phyloP scores from a whole-genome alignment of 2,329 filamentous ascomycete species.

The Dothideomycetes sp. region DNA sequence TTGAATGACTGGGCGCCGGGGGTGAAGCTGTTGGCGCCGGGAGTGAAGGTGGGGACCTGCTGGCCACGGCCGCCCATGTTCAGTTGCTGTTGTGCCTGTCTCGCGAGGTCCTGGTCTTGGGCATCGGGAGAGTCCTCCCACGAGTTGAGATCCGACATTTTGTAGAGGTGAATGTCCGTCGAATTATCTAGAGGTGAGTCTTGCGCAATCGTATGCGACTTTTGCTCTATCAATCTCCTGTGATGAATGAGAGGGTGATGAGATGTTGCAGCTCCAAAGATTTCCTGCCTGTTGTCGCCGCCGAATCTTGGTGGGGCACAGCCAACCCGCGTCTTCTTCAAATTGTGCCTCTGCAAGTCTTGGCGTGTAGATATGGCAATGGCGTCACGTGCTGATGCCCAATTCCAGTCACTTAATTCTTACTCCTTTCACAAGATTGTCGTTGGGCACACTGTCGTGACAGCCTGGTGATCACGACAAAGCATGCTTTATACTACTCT shows the following conservation, averaged over 20 bases:
- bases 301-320: not conserved
- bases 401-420: no score
- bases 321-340: not conserved
- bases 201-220: slow-evolving; percentile 1
- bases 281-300: not conserved
- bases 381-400: not conserved
- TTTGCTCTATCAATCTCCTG: not conserved
- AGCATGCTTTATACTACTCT: no score
- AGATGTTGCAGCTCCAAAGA: no score
- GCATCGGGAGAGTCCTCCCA: slow-evolving; percentile 61
- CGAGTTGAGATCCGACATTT: slow-evolving; percentile 83
- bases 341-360: not conserved
- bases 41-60: slow-evolving; percentile 19
- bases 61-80: slow-evolving; percentile 15
- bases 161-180: not conserved
- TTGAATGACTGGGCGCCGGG: slow-evolving; percentile 26
- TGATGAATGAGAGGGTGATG: not conserved
- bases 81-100: slow-evolving; percentile 26
- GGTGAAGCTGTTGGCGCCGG: slow-evolving; percentile 24
- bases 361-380: not conserved
- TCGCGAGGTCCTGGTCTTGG: slow-evolving; percentile 26
- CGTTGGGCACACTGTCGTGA: no score
- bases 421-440: no score
- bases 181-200: not conserved
- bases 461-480: not conserved